Base-by-base conservation (phyloP, 2,329 filamentous ascomycete species). In the Chrysoporthe cubensis region DNA sequence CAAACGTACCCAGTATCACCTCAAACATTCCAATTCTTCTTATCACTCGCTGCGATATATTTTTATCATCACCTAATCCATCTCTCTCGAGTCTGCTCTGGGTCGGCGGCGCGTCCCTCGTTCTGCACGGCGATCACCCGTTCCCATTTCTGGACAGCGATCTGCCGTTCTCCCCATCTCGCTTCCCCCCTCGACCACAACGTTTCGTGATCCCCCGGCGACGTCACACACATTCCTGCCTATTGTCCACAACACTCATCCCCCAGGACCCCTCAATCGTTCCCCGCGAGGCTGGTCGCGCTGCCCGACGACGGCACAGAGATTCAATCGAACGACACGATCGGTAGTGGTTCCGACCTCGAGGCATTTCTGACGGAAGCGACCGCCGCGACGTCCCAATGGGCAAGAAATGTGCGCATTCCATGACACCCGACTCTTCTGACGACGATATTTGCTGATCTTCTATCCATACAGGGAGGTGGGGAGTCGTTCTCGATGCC, bases 401-500 rank as follows among this genome's bases (percentile, higher is more conserved):
- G 69, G 69, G 67, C 68, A 71, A 70, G 65, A 71, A 70, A 68
- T 71, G 69, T 69, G 57, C 50, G 62, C 54, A 16, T 40, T 18
- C 21, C 46, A 37, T 32, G 9, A 32, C n/a, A 21, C 42, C 42
- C 11, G 1, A n/a, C 34, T 13, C 11, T 7, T 18, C 26, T 13
- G 6, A 40, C 32, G 11, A 40, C 61, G 26, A 44, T 21, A 14
- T 21, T 59, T 62, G 61, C 68, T 70, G 32, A 68, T 42, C 5
- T 48, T 26, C n/a, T 48, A 61, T 62, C 57, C 42, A 56, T 60
- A 21, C 62, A 88, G 86, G 84, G 76, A 86, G 88, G 82, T 97
- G 96, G 85, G 96, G 94, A 77, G 92, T 98, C 75, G 94, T 99
- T 77, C 88, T 99, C 76, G 96, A 99, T 86, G 96, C 96, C 78